These are phyloP conservation scores for Clonostachys byssicola DNA, from an alignment of 2,329 filamentous ascomycete species.

Conservation along the genomic window DNA sequence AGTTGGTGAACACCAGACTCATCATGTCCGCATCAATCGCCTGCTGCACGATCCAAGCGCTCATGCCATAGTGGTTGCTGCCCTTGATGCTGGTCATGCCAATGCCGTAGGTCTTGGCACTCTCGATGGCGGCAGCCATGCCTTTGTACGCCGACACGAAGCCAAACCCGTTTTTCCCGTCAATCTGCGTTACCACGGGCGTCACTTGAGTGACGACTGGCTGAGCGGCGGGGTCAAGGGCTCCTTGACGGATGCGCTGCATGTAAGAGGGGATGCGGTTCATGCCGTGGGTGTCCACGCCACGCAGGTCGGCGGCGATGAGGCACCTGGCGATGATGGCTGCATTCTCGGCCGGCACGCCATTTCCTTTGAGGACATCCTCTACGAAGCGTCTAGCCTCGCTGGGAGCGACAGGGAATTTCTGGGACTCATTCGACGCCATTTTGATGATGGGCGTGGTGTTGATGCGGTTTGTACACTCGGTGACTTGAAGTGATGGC, in stretches of 20 bases:
- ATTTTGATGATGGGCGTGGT: too few species aligned
- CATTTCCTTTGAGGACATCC: conserved; percentile 54
- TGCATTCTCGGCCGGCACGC: conserved; percentile 55
- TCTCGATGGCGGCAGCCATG: conserved; percentile 64
- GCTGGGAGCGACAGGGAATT: conserved; percentile 25
- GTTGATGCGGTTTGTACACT: too few species aligned
- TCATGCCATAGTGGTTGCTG: conserved; percentile 83
- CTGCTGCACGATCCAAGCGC: conserved; percentile 74
- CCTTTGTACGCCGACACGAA: conserved; percentile 65
- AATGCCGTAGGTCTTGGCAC: conserved; percentile 63
- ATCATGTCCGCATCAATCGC: conserved; percentile 70
- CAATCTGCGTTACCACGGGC: conserved; percentile 65
- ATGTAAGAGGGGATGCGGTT: conserved; percentile 78
- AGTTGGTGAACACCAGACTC: conserved; percentile 68
- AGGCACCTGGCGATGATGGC: conserved; percentile 62
- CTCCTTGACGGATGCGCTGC: conserved; percentile 64
- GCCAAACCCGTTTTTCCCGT: conserved; percentile 69
- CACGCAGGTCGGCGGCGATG: conserved; percentile 70
- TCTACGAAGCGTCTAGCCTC: conserved; percentile 43
- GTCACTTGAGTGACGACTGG: conserved; percentile 60
- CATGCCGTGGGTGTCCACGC: conserved; percentile 74
- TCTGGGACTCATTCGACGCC: too few species aligned
- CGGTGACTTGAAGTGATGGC: too few species aligned
- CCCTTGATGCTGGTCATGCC: conserved; percentile 73
- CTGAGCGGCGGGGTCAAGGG: conserved; percentile 56